phyloP scores from a whole-genome alignment of 208 protist species.

The Crithidia bombi region DNA sequence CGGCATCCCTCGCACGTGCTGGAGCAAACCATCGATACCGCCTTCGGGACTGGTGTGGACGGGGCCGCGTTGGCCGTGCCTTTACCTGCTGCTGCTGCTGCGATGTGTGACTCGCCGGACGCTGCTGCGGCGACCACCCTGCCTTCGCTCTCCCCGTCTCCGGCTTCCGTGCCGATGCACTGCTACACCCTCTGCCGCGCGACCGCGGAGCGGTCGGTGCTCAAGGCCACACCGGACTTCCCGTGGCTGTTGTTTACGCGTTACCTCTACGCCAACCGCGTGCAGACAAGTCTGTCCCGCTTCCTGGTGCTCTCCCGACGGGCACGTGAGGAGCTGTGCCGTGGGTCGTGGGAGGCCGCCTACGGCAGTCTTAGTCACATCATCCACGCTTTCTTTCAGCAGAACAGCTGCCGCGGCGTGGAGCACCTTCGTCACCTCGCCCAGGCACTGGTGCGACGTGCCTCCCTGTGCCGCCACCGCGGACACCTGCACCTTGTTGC shows the following conservation, averaged over 20 bases:
- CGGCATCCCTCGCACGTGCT: conserved; percentile 9
- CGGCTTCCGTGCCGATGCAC: background rate
- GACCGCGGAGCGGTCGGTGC: conserved; percentile 31
- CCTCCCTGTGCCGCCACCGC: conserved; percentile 30
- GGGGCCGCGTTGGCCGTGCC: background rate
- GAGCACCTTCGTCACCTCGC: conserved; percentile 31
- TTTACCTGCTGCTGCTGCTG: background rate
- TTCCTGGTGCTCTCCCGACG: conserved; percentile 13
- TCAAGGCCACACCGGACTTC: conserved; percentile 10
- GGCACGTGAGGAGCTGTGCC: conserved; percentile 23
- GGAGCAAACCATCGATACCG: conserved; percentile 8
- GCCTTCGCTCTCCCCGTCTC: background rate
- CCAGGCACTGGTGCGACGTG: conserved; percentile 28
- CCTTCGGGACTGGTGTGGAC: background rate
- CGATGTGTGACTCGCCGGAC: too few species aligned
- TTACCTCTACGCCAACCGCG: conserved; percentile 39
- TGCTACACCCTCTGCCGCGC: conserved; percentile 29
- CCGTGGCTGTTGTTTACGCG: conserved; percentile 30
- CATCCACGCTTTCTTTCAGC: conserved; percentile 37
- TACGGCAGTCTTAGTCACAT: conserved; percentile 29
- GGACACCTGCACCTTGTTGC: conserved; percentile 30
- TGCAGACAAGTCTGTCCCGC: conserved; percentile 22
- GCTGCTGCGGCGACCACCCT: too few species aligned
- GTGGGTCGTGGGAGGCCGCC: conserved; percentile 23
- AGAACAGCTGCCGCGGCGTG: conserved; percentile 30